Base-by-base conservation (phyloP, 768 basidiomycete genomes). In the Ramaria rubella region DNA sequence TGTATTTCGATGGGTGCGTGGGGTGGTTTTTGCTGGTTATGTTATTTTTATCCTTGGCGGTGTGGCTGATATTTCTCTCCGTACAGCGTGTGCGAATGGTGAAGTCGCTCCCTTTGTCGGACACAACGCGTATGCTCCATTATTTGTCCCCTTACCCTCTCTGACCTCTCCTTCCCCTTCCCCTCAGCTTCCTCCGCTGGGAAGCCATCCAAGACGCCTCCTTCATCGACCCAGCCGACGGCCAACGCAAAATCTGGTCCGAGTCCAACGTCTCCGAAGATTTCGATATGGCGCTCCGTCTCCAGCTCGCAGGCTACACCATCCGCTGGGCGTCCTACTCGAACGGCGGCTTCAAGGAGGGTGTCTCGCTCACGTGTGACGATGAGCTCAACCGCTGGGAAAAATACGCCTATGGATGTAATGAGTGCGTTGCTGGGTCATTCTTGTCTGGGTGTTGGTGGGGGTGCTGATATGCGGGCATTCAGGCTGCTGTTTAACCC, bases 311-410 rank as follows among this genome's bases (percentile, higher is more conserved):
- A 64, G 87, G 85, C 0, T 90, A 88, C 65, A 82, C 80, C 61
- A 88, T 90, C 60, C 83, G 87, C 44, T 86, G 88, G 91, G 86
- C 90, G 27, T 89, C 87, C 0, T 94, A 94, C 68, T 86, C 83
- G 1, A 78, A 87, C 21, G 83, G 90, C 48, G 87, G 82, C 1
- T 94, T 94, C 75, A 88, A 92, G 72, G 93, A 95, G 65, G 93
- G 93, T 60, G 92, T 95, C 19, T 89, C 87, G 0, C 73, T 95
- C 15, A 94, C 93, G 0, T 84, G 83, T 54, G 90, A 93, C 51
- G 93, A 95, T 64, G 93, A 95, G 68, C 73, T 95, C 8, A 94
- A 94, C 63, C 71, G 93, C 2, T 95, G 93, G 93, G 90, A 94
- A 60, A 95, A 94, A 66, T 90, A 90, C 59, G 75, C 86, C 0